A percentile compares a stretch with the other conserved stretches of the same genome.
These are phyloP conservation scores for Cyberlindnera americana DNA, from an alignment of 805 yeast species.

Conservation along the genomic window DNA sequence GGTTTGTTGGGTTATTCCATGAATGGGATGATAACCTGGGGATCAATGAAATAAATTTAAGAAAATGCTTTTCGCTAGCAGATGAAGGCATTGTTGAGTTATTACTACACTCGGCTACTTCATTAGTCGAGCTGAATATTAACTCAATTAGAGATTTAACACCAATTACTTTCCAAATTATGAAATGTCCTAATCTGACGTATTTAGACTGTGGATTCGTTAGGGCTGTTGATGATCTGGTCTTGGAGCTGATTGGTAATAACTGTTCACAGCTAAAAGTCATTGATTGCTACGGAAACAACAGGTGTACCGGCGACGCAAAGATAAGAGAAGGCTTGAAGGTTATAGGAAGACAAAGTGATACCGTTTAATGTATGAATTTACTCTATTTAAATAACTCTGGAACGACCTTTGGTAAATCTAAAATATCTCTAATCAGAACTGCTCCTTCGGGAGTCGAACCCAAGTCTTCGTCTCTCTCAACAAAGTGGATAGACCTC, in stretches of 20 bases:
- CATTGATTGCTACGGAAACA: slow-evolving; percentile 79
- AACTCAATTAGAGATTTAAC: slow-evolving; percentile 69
- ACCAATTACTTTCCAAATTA: slow-evolving; percentile 44
- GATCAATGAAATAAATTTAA: slow-evolving; percentile 53
- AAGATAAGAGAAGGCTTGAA: slow-evolving; percentile 49
- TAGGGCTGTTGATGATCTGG: slow-evolving; percentile 66
- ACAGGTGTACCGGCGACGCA: slow-evolving; percentile 58
- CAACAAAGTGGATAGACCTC: slow-evolving; percentile 69
- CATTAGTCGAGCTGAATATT: slow-evolving; percentile 66
- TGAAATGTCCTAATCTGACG: slow-evolving; percentile 57
- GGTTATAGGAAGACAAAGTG: slow-evolving; percentile 74
- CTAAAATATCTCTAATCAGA: slow-evolving; percentile 56
- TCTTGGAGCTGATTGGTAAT: slow-evolving; percentile 52
- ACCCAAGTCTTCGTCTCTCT: slow-evolving; percentile 51
- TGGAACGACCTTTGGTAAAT: slow-evolving; percentile 35
- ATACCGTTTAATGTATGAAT: slow-evolving; percentile 30
- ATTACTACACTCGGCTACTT: slow-evolving; percentile 56
- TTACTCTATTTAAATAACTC: slow-evolving; percentile 19
- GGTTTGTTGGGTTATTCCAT: slow-evolving; percentile 54
- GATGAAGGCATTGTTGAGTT: slow-evolving; percentile 61
- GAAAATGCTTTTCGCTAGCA: slow-evolving; percentile 62
- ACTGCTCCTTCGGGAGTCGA: slow-evolving; percentile 40
- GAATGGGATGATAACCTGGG: slow-evolving; percentile 56
- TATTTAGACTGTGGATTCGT: slow-evolving; percentile 78
- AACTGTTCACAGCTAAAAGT: slow-evolving; percentile 60